phyloP scores from a whole-genome alignment of 2,329 filamentous ascomycete genomes.

The Trichoderma simmonsii region DNA sequence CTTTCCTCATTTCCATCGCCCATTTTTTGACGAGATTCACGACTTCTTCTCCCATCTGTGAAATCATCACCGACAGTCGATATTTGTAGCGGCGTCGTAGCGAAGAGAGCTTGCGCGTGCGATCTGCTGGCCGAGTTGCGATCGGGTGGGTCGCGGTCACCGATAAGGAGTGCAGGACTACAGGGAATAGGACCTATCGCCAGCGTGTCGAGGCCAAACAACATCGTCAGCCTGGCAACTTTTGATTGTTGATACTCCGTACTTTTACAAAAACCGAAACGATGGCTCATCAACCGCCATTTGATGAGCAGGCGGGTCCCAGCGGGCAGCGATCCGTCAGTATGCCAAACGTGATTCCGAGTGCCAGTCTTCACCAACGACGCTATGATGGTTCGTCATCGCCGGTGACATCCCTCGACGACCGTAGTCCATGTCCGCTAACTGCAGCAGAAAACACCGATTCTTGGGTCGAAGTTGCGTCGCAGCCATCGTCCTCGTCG shows the following conservation, averaged over 20 bases:
- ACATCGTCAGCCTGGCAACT: not conserved
- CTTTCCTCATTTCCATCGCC: not conserved
- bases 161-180: slow-evolving; percentile 15
- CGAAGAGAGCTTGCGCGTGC: not conserved
- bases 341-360: slow-evolving; percentile 1
- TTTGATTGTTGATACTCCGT: not conserved
- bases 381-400: slow-evolving; percentile 36
- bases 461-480: slow-evolving; percentile 94
- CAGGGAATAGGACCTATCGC: not conserved
- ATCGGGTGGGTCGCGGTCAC: slow-evolving; percentile 16
- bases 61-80: not conserved
- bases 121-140: slow-evolving; percentile 5
- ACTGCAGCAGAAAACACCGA: slow-evolving; percentile 65
- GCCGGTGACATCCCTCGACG: not conserved
- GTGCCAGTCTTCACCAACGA: slow-evolving; percentile 26
- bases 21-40: not conserved
- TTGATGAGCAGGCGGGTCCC: slow-evolving; percentile 1
- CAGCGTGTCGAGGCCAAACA: not conserved
- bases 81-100: not conserved
- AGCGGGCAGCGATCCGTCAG: slow-evolving; percentile 8
- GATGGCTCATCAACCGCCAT: slow-evolving; percentile 3
- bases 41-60: not conserved
- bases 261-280: not conserved
- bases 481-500: slow-evolving; percentile 89
- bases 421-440: slow-evolving; percentile 11